Evolutionary conservation across 2,329 filamentous ascomycete genomes (phyloP).

Genomic region (Diaporthe ampelina): DNA sequence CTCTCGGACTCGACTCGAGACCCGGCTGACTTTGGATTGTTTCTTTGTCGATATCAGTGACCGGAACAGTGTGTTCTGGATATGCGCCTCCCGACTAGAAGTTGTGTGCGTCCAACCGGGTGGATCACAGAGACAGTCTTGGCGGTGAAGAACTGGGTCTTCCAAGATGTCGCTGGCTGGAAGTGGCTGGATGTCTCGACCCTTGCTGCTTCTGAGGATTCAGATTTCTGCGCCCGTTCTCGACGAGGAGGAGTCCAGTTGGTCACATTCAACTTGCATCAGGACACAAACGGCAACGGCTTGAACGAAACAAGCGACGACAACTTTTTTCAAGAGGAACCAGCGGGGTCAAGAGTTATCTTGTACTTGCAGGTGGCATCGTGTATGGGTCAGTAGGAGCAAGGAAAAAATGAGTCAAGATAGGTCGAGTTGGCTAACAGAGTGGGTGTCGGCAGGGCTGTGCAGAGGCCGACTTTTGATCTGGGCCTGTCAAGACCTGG

Average conservation of each 20-base stretch:
- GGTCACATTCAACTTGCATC: conserved; percentile 1
- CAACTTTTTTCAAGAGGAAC: not conserved
- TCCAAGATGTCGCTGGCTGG: not conserved
- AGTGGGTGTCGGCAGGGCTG: conserved; percentile 24
- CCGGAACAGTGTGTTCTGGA: not conserved
- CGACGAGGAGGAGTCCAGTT: not conserved
- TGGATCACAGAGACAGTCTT: conserved; percentile 4
- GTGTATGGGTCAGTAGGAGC: not conserved
- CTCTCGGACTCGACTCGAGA: not conserved
- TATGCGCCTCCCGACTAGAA: not conserved
- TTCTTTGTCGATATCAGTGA: not conserved
- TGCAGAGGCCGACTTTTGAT: conserved; percentile 25
- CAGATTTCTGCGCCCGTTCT: not conserved
- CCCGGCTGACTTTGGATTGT: not conserved
- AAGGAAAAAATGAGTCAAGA: conserved; percentile 20
- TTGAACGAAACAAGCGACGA: not conserved
- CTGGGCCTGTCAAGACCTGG: conserved; percentile 21
- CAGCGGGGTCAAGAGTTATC: conserved; percentile 18
- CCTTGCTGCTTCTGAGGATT: conserved; percentile 14
- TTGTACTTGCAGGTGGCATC: conserved; percentile 15
- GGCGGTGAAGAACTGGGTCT: conserved; percentile 12
- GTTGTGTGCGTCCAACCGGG: not conserved
- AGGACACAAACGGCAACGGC: not conserved
- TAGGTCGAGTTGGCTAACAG: not conserved
- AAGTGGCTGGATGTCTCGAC: not conserved